A percentile compares a stretch with the other conserved stretches of the same genome.
These are phyloP conservation scores for Arabis alpina DNA, from an alignment of 345 rosid species.

Conservation along the genomic window DNA sequence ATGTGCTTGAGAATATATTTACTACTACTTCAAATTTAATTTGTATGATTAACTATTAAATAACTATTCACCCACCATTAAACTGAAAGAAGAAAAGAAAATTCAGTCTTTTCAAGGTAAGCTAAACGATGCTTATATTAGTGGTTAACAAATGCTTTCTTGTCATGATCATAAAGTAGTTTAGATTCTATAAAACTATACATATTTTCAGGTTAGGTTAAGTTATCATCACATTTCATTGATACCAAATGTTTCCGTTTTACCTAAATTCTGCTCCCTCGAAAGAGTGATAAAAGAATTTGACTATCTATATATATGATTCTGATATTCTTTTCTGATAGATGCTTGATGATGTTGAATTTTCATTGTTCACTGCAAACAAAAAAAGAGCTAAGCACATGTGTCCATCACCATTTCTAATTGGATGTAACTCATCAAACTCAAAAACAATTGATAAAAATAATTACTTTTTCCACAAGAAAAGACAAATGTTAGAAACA, in stretches of 20 bases:
- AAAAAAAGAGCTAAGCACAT: background rate
- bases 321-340: slow-evolving; percentile 6
- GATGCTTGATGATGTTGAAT: slow-evolving; percentile 10
- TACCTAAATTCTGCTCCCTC: slow-evolving; percentile 6
- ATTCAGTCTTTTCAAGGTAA: slow-evolving; percentile 22
- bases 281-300: slow-evolving; percentile 9
- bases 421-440: background rate
- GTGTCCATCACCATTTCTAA: slow-evolving; percentile 2
- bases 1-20: slow-evolving; percentile 41
- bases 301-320: slow-evolving; percentile 11
- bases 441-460: slow-evolving; percentile 14
- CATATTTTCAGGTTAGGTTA: slow-evolving; percentile 15
- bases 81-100: background rate
- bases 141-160: slow-evolving; percentile 36
- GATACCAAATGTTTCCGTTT: slow-evolving; percentile 17
- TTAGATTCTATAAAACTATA: slow-evolving; percentile 21
- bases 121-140: slow-evolving; percentile 40
- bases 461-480: slow-evolving; percentile 12
- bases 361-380: background rate
- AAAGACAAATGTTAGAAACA: background rate
- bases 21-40: slow-evolving; percentile 26
- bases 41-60: slow-evolving; percentile 26
- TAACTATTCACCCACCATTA: slow-evolving; percentile 28
- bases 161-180: slow-evolving; percentile 34
- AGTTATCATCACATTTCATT: slow-evolving; percentile 9